Evolutionary conservation across 208 protist genomes (phyloP).

Genomic region (Crithidia brevicula): DNA sequence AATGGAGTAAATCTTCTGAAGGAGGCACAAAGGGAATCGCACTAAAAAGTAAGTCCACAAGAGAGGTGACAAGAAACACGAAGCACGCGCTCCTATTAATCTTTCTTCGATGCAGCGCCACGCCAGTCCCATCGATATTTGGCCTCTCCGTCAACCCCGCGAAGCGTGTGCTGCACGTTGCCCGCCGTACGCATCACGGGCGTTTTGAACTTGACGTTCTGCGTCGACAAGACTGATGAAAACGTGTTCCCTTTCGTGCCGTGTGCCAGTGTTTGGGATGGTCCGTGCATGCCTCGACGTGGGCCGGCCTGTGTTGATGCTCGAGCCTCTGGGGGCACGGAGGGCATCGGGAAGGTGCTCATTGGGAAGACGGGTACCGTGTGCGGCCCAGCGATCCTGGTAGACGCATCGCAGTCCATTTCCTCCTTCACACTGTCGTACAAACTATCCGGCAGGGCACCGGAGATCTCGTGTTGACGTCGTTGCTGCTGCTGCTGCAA

Average conservation of each 20-base stretch:
- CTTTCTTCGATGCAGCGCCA: not conserved
- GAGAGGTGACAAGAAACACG: not conserved
- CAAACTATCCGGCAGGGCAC: not conserved
- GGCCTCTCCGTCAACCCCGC: not conserved
- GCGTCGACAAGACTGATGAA: not conserved
- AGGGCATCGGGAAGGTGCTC: not conserved
- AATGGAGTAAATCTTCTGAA: not conserved
- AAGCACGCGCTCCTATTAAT: not conserved
- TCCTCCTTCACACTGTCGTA: not conserved
- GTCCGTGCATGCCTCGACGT: not conserved
- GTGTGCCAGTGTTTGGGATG: not conserved
- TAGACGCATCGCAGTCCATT: too few species aligned
- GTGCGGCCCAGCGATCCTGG: too few species aligned
- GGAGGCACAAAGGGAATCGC: not conserved
- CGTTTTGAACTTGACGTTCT: not conserved
- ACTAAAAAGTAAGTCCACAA: not conserved
- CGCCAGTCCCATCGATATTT: slow-evolving; percentile 23
- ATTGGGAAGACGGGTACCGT: too few species aligned
- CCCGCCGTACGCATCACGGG: slow-evolving; percentile 3
- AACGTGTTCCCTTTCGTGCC: not conserved
- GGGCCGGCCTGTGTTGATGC: not conserved
- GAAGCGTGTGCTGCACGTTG: slow-evolving; percentile 1
- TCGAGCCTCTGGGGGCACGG: not conserved
- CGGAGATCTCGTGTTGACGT: not conserved
- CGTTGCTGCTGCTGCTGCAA: not conserved